Base-by-base conservation (phyloP, 2,329 filamentous ascomycete genomes). In the Epichloe typhina region DNA sequence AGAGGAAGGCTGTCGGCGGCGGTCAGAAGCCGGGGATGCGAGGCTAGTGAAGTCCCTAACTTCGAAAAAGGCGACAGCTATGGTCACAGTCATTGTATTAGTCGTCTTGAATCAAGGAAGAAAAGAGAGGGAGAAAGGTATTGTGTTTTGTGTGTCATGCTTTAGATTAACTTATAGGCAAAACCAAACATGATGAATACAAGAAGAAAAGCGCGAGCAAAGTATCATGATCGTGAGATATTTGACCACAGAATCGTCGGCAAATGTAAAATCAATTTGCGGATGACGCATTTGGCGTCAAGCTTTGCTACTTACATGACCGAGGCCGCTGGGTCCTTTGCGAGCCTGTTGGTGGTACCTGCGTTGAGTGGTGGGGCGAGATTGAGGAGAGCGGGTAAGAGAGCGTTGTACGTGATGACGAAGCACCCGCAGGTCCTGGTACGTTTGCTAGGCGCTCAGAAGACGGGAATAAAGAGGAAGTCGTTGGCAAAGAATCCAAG, bases 1-100 rank as follows among this genome's bases (percentile, higher is more conserved):
- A 11, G 55, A 54, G 37, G 61, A 55, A 23, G 56, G 52, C 47
- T 58, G 60, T 47, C 64, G 61, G 31, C 59, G 56, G 8, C 57
- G 58, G 23, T 58, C 57, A 8, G 58, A 55, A 21, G 57, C 47
- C 17, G 58, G 58, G 31, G 57, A 54, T 11, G 55, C 55, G 31
- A 54, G 43, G 11, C 47, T 47, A 23, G 15, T 41, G 3, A 35
- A n/a, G 17, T 46, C 49, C 36, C 45, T 44, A 26, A 46, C 33
- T 13, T 46, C 49, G 15, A 35, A 31, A 36, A n/a, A 5, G 17
- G 40, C 19, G 13, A 46, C 11, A 31, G 40, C 49, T 48, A 19
- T 36, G 3, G 23, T n/a, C 42, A 40, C 13, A 21, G 6, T 5
- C 19, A 23, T 33, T 17, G 5, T 12, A 12, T 49, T 44, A 31